These are phyloP conservation scores for Arabidopsis suecica DNA, from an alignment of 345 rosid species.

Conservation along the genomic window DNA sequence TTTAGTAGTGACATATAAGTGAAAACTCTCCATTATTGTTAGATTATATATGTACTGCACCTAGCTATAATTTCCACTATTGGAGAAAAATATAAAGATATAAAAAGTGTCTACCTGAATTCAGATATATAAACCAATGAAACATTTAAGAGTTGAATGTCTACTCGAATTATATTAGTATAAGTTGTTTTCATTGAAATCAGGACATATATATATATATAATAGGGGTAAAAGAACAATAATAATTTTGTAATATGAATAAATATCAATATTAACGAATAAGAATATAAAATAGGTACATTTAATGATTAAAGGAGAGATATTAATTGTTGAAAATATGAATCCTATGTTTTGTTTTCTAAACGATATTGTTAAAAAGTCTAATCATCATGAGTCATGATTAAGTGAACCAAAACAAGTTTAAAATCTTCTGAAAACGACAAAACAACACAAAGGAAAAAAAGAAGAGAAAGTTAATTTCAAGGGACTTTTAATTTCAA, in stretches of 20 bases:
- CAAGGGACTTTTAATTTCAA: background rate
- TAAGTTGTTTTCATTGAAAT: background rate
- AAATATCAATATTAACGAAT: background rate
- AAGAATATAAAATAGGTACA: background rate
- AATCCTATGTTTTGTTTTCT: background rate
- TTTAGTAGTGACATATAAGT: slow-evolving; percentile 17
- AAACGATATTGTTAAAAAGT: background rate
- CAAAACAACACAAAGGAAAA: background rate
- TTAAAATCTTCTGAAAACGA: background rate
- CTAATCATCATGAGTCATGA: slow-evolving; percentile 22
- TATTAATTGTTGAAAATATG: background rate
- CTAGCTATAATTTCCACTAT: background rate
- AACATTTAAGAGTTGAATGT: background rate
- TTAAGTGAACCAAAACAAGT: slow-evolving; percentile 1
- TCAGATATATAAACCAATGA: background rate
- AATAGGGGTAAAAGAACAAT: background rate
- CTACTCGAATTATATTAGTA: background rate
- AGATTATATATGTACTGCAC: background rate
- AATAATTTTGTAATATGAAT: background rate
- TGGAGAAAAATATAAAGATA: background rate
- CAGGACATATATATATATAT: too few relatives aligned
- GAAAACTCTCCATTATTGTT: background rate
- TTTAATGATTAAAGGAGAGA: background rate
- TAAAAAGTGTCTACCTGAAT: background rate
- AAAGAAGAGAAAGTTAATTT: background rate